Evolutionary conservation across 1,284 basidiomycete genomes (phyloP), one percentile per base, ranked within the genome.

Genomic region (Phylloporus gajari): DNA sequence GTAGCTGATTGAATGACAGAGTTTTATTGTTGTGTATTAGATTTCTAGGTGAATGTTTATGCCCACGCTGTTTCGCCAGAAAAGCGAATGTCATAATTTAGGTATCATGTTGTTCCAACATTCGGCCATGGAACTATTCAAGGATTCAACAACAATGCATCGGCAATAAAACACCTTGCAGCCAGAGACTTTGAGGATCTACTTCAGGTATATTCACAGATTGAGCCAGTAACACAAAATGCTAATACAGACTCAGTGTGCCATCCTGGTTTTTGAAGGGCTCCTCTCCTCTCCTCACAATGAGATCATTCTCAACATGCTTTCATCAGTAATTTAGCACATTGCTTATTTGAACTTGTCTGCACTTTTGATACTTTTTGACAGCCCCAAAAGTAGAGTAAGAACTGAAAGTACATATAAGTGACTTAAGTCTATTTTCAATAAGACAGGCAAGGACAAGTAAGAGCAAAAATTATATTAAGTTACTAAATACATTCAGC

Each of bases 181-280:
- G 42, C 42, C 42, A 42, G 62, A 4, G 74, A 76, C 46, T 77
- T 75, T 27, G 68, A 76, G n/a, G 74, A 77, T 27, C 25, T 85
- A 1, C 71, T 85, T 1, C 82, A 84, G 80, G 81, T 82, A 66
- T 38, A 71, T 70, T 32, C n/a, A 5, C 4, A 42, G 13, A 19
- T 27, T 62, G 1, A 40, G 13, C 13, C 2, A 1, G 42, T 35
- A 42, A 12, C 23, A 15, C 32, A 30, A 42, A 27, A 21, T 30
- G 27, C 53, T 58, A 27, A 58, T 53, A 3, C 30, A 32, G 15
- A 32, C 27, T 7, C 9, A 79, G 75, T 81, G 80, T 38, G 59
- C 74, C 5, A 74, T 82, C 3, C 80, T 78, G 5, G 74, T 65
- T 8, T 74, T 68, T 21, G 15, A 68, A 19, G 44, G 67, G 32